A percentile compares a stretch with the other conserved stretches of the same genome.
phyloP scores from a whole-genome alignment of 1,284 basidiomycete genomes.

The Sporisorium reilianum region DNA sequence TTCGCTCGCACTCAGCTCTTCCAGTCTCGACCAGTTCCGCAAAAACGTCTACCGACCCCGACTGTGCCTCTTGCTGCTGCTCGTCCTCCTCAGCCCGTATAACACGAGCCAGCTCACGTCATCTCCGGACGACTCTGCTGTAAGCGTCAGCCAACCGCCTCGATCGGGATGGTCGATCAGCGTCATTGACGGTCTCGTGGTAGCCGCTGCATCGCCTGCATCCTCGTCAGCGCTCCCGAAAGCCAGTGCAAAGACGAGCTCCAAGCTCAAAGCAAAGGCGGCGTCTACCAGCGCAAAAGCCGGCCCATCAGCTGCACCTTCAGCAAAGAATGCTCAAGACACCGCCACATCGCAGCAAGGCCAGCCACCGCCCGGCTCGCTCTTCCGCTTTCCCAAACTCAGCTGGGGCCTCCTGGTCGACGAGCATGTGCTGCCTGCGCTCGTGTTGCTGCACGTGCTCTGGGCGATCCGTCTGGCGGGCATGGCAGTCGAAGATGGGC shows the following conservation, averaged over 20 bases:
- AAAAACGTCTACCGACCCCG: constrained; percentile 52
- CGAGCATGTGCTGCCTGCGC: constrained; percentile 40
- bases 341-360: constrained; percentile 16
- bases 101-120: constrained; percentile 37
- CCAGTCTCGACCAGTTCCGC: constrained; percentile 52
- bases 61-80: constrained; percentile 46
- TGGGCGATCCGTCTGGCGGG: constrained; percentile 44
- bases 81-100: constrained; percentile 48
- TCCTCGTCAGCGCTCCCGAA: constrained; percentile 5
- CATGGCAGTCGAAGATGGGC: constrained; percentile 47
- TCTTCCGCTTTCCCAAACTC: constrained; percentile 47
- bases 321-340: not conserved
- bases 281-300: not conserved
- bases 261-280: not conserved
- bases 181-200: constrained; percentile 44
- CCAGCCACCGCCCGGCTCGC: constrained; percentile 44
- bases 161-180: constrained; percentile 36
- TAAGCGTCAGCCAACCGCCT: constrained; percentile 36
- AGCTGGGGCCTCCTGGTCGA: constrained; percentile 47
- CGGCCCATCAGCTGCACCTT: constrained; percentile 27
- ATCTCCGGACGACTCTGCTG: not conserved
- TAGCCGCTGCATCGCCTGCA: constrained; percentile 28
- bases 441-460: constrained; percentile 42
- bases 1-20: constrained; percentile 30
- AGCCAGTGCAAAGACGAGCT: not conserved